A percentile compares a stretch with the other conserved stretches of the same genome.
These are phyloP conservation scores for Arthrobotrys conoides DNA, from an alignment of 2,329 filamentous ascomycete species.

Conservation along the genomic window DNA sequence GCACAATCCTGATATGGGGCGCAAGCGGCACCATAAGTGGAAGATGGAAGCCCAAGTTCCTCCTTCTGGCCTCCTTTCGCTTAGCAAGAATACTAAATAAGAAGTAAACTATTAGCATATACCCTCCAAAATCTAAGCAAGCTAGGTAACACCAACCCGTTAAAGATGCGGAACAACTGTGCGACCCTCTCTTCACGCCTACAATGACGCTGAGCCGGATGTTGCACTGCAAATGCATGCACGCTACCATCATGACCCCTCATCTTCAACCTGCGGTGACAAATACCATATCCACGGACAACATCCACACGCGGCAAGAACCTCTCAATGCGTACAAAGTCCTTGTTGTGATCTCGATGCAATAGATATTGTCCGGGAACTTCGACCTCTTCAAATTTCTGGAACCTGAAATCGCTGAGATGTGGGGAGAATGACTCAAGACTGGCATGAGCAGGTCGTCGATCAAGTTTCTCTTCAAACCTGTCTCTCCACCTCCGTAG, in stretches of 20 bases:
- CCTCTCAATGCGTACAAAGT: constrained; percentile 96
- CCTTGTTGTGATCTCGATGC: constrained; percentile 98
- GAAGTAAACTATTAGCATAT: constrained; percentile 3
- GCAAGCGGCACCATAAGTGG: constrained; percentile 96
- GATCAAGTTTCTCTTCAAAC: constrained; percentile 96
- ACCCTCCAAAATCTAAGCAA: neutral
- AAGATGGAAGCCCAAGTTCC: constrained; percentile 95
- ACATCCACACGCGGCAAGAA: constrained; percentile 96
- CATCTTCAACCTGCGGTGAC: constrained; percentile 93
- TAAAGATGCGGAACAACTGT: constrained; percentile 97
- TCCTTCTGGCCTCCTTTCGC: constrained; percentile 92
- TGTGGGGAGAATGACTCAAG: constrained; percentile 90
- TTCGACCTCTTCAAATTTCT: constrained; percentile 98
- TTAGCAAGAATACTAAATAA: constrained; percentile 76
- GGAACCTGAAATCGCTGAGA: constrained; percentile 95
- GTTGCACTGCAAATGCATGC: constrained; percentile 97
- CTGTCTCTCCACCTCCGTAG: constrained; percentile 95
- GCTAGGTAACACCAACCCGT: constrained; percentile 73
- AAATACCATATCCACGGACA: constrained; percentile 89
- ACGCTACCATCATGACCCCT: constrained; percentile 96
- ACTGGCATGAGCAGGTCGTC: constrained; percentile 79
- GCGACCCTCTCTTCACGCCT: constrained; percentile 93
- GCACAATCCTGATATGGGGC: constrained; percentile 92
- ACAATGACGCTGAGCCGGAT: constrained; percentile 92
- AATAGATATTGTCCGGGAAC: constrained; percentile 88